These are phyloP conservation scores for Stephanodiscus minutulus DNA, from an alignment of 108 stramenopile genomes.

Conservation along the genomic window DNA sequence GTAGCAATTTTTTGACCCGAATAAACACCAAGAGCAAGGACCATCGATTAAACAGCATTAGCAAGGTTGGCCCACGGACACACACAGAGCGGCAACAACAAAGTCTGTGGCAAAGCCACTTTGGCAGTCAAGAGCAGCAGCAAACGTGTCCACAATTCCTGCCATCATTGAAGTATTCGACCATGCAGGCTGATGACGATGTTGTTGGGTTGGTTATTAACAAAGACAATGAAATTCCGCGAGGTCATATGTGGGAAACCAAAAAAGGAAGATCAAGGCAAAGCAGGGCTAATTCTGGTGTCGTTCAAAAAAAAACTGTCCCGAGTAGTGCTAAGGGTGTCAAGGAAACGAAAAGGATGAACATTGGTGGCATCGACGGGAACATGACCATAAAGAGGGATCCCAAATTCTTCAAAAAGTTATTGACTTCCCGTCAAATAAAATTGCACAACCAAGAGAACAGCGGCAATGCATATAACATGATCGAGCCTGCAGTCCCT, in stretches of 20 bases:
- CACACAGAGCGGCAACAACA: background rate
- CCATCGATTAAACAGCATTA: constrained; percentile 11
- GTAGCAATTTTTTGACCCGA: background rate
- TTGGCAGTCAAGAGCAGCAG: background rate
- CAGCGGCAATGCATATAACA: background rate
- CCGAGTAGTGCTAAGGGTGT: constrained; percentile 4
- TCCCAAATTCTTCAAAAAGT: background rate
- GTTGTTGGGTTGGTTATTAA: constrained; percentile 8
- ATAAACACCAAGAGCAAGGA: background rate
- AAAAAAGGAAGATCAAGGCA: constrained; percentile 7
- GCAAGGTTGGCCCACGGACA: constrained; percentile 3
- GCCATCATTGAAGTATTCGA: constrained; percentile 38
- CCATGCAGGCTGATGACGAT: constrained; percentile 23
- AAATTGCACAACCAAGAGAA: background rate
- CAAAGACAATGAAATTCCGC: background rate
- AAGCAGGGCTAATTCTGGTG: constrained; percentile 10
- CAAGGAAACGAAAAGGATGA: background rate
- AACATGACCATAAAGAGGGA: background rate
- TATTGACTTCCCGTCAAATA: background rate
- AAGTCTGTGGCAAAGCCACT: background rate
- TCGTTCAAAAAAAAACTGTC: background rate
- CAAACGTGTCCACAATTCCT: constrained; percentile 38
- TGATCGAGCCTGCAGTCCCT: background rate
- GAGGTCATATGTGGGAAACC: background rate
- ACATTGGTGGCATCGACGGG: background rate